Evolutionary conservation across 2,329 filamentous ascomycete genomes (phyloP).

Genomic region (Alternaria infectoria): DNA sequence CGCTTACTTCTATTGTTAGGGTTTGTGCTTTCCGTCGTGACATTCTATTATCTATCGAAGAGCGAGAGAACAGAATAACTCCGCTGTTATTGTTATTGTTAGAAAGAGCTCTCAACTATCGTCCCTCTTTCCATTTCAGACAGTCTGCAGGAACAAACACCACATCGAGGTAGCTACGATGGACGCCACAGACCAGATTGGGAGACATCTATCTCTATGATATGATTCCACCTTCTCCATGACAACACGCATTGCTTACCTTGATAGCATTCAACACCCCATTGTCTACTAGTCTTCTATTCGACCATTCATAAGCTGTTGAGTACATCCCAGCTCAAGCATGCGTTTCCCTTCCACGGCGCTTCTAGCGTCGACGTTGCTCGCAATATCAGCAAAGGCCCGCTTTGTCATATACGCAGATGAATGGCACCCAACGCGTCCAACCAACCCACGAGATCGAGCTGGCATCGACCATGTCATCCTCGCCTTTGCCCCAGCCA

Average conservation of each 20-base stretch:
- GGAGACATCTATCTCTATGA: not conserved
- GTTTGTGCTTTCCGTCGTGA: not conserved
- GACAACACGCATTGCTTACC: not conserved
- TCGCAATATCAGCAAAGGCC: constrained; percentile 23
- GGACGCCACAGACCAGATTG: not conserved
- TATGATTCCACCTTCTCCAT: not conserved
- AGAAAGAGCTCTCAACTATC: not conserved
- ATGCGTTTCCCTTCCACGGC: constrained; percentile 29
- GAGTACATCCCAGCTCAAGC: not conserved
- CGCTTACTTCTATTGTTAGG: not conserved
- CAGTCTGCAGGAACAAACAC: not conserved
- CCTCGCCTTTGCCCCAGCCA: constrained; percentile 48
- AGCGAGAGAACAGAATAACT: not conserved
- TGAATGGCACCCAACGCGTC: constrained; percentile 43
- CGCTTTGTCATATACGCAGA: constrained; percentile 44
- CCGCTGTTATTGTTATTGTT: not conserved
- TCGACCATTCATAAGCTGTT: not conserved
- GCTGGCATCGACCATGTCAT: constrained; percentile 47
- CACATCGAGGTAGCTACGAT: not conserved
- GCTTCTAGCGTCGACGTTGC: constrained; percentile 18
- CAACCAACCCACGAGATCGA: constrained; percentile 30
- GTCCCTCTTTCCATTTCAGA: not conserved
- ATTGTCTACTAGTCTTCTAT: not conserved
- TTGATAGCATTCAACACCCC: not conserved
- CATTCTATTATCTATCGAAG: not conserved